Percentiles rank a stretch among this genome's conserved stretches.
phyloP scores from a whole-genome alignment of 345 rosid species.

The Fremontodendron californicum region DNA sequence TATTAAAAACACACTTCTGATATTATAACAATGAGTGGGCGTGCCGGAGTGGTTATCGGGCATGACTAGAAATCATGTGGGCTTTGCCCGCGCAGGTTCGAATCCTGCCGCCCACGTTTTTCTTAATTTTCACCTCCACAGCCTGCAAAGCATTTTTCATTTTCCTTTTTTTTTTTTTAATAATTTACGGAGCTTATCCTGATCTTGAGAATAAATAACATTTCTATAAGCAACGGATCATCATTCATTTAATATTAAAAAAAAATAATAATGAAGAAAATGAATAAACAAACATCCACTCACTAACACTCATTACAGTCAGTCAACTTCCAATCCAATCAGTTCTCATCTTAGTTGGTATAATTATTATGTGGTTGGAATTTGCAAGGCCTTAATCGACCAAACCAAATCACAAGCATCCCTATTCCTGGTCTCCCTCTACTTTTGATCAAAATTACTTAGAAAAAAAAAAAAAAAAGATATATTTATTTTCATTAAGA shows the following conservation, averaged over 20 bases:
- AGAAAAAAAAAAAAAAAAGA: no score
- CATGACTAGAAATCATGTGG: slow-evolving; percentile 93
- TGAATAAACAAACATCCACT: not conserved
- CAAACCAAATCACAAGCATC: not conserved
- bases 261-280: not conserved
- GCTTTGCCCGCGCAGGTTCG: slow-evolving; percentile 89
- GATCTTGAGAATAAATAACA: not conserved
- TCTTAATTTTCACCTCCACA: no score
- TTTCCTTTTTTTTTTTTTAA: no score
- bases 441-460: no score
- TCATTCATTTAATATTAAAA: not conserved
- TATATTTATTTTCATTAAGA: no score
- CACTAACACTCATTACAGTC: no score
- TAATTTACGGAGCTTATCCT: not conserved
- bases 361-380: not conserved
- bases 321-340: not conserved
- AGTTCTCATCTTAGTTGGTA: not conserved
- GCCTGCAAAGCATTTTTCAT: no score
- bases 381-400: not conserved
- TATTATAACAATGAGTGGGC: no score
- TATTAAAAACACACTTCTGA: no score
- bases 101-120: slow-evolving; percentile 69
- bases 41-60: slow-evolving; percentile 76
- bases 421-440: no score
- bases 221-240: not conserved